Base-by-base conservation (phyloP, 257 asterid genomes). In the Cynanchum wilfordii region DNA sequence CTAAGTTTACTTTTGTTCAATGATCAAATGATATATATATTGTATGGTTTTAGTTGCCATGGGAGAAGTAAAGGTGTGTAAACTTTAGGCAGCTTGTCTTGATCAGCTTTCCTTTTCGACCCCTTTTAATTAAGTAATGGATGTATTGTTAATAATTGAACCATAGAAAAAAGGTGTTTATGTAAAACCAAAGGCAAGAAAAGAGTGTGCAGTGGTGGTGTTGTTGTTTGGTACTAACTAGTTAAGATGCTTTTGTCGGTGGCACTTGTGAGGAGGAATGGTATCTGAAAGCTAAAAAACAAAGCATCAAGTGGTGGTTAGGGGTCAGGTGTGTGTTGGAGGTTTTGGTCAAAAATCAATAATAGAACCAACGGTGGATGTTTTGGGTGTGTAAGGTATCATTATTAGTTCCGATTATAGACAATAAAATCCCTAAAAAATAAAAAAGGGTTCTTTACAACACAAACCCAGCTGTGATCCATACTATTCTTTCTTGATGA, bases 391-490 rank as follows among this genome's bases (percentile, higher is more conserved):
- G 44, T 81, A 72, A 29, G 73, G 62, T 72, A 30, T 27, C 73
- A 70, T 69, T 20, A 40, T 59, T 24, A 30, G 73, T 77, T 68
- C 36, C n/a, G 36, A 66, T 76, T 68, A 27, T 55, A 71, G 55
- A 44, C 64, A 54, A 66, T 56, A 16, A 66, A 69, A 56, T 24
- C 52, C 20, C 63, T 7, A 42, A 42, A 7, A 38, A 38, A 38
- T 10, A n/a, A 20, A 49, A 2, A 15, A 13, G 7, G 17, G 17
- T 16, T 13, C 5, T 24, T 56, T 81, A 87, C 90, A 85, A 80
- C 79, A 42, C 62, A 66, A 64, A 77, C 70, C 78, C 80, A 82
- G 84, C 79, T 75, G 82, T 77, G 78, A 36, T 60, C 60, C 71
- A 38, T 55, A 55, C 45, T 55, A 38, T 70, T 42, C 76, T 77